Evolutionary conservation across 495 filamentous ascomycete species (phyloP).

Genomic region (Choiromyces venosus): DNA sequence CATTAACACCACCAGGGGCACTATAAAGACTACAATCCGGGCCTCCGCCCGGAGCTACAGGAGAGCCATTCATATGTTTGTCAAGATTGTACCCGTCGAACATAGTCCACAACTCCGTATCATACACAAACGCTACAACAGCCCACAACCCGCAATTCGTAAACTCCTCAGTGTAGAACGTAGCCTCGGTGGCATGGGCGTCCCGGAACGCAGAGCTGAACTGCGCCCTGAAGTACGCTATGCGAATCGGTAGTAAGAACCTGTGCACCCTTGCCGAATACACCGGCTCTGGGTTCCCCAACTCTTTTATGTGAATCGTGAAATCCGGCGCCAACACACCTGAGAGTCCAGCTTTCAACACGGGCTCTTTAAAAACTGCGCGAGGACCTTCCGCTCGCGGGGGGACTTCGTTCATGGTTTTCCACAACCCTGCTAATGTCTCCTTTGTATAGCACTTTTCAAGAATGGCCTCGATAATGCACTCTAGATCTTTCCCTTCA

Average conservation of each 20-base stretch:
- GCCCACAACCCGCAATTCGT: conserved; percentile 25
- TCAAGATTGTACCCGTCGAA: conserved; percentile 15
- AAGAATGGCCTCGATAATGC: conserved; percentile 16
- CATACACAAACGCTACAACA: conserved; percentile 20
- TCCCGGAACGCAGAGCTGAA: conserved; percentile 29
- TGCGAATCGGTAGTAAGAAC: conserved; percentile 24
- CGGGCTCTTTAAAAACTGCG: background rate
- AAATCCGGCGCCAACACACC: conserved; percentile 25
- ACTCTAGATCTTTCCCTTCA: conserved; percentile 11
- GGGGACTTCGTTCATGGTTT: conserved; percentile 23
- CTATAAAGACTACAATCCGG: conserved; percentile 18
- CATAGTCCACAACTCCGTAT: background rate
- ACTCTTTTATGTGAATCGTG: conserved; percentile 20
- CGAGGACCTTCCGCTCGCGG: conserved; percentile 4
- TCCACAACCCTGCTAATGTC: conserved; percentile 25
- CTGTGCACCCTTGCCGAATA: conserved; percentile 28
- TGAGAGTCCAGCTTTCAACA: conserved; percentile 13
- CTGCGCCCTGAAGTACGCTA: conserved; percentile 28
- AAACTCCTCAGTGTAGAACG: conserved; percentile 31
- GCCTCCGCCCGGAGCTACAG: background rate
- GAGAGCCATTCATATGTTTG: conserved; percentile 12
- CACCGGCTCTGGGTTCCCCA: conserved; percentile 8
- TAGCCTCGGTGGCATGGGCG: conserved; percentile 21
- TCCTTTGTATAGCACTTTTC: conserved; percentile 21
- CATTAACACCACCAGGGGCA: background rate